A percentile compares a stretch with the other conserved stretches of the same genome.
Evolutionary conservation across 2,329 filamentous ascomycete species (phyloP).

Genomic region (Penicillium sp.): DNA sequence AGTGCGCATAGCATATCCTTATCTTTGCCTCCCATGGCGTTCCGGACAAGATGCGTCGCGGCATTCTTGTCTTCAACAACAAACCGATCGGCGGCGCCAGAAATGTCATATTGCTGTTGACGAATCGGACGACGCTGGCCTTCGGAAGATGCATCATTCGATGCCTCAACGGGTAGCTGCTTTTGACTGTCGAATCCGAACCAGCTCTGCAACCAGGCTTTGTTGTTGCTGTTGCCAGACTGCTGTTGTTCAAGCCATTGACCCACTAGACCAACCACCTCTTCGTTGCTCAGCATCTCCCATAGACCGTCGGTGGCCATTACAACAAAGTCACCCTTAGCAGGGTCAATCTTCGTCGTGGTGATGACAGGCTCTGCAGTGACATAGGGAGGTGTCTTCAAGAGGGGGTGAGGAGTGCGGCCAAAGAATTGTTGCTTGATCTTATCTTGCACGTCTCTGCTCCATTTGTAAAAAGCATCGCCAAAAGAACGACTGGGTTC

Average conservation of each 20-base stretch:
- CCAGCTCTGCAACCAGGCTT: constrained; percentile 69
- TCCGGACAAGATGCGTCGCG: constrained; percentile 89
- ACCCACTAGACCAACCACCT: constrained; percentile 91
- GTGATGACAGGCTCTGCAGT: constrained; percentile 94
- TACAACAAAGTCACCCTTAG: constrained; percentile 89
- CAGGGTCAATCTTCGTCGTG: constrained; percentile 82
- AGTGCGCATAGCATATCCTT: constrained; percentile 89
- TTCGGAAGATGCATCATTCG: constrained; percentile 44
- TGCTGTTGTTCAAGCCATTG: constrained; percentile 86
- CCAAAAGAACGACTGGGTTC: constrained; percentile 94
- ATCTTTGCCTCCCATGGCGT: constrained; percentile 88
- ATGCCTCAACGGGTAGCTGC: constrained; percentile 69
- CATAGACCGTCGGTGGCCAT: constrained; percentile 95
- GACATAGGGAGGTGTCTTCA: constrained; percentile 92
- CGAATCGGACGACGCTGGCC: constrained; percentile 80
- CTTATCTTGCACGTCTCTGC: constrained; percentile 71
- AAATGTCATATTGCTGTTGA: constrained; percentile 83
- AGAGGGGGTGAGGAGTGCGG: constrained; percentile 64
- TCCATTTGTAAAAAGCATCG: constrained; percentile 97
- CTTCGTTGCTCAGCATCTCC: constrained; percentile 99
- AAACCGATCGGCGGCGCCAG: constrained; percentile 65
- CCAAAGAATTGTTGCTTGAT: constrained; percentile 85
- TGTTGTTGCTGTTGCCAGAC: constrained; percentile 36
- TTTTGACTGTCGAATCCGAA: constrained; percentile 48
- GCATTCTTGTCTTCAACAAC: constrained; percentile 93